These are phyloP conservation scores for Eucalyptus microcorys DNA, from an alignment of 345 rosid species.

Conservation along the genomic window DNA sequence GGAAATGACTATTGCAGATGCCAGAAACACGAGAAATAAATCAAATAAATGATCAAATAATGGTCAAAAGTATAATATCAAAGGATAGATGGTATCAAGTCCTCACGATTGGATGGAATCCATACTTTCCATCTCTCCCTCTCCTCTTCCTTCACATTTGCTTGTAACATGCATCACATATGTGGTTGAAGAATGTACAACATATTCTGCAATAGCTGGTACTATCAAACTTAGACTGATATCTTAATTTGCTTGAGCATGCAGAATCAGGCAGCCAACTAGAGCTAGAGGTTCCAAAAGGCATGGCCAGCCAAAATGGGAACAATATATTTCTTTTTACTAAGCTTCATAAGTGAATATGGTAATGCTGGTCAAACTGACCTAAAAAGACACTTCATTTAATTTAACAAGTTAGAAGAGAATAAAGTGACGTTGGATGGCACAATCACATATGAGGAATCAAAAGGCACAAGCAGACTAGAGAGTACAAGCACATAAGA, in stretches of 20 bases:
- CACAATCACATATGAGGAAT: not conserved
- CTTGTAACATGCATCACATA: not conserved
- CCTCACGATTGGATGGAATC: not conserved
- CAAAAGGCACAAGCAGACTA: not conserved
- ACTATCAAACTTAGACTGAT: not conserved
- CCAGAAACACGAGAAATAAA: not conserved
- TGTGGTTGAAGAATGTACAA: not conserved
- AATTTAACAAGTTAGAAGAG: not conserved
- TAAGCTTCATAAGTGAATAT: not conserved
- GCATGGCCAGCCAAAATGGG: not conserved
- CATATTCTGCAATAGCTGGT: not conserved
- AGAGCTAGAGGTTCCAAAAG: not conserved
- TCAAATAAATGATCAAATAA: not conserved
- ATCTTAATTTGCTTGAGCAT: not conserved
- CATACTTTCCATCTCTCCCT: not conserved
- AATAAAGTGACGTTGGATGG: not conserved
- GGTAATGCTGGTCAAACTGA: not conserved
- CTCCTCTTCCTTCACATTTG: not conserved
- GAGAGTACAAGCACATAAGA: not conserved
- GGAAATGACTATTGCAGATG: not conserved
- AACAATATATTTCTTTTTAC: not conserved
- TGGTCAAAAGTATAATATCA: not conserved
- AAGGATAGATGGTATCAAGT: not conserved
- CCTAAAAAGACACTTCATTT: not conserved
- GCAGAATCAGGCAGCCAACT: not conserved